These are phyloP conservation scores for Venturia nashicola DNA, from an alignment of 2,329 filamentous ascomycete genomes.

Conservation along the genomic window DNA sequence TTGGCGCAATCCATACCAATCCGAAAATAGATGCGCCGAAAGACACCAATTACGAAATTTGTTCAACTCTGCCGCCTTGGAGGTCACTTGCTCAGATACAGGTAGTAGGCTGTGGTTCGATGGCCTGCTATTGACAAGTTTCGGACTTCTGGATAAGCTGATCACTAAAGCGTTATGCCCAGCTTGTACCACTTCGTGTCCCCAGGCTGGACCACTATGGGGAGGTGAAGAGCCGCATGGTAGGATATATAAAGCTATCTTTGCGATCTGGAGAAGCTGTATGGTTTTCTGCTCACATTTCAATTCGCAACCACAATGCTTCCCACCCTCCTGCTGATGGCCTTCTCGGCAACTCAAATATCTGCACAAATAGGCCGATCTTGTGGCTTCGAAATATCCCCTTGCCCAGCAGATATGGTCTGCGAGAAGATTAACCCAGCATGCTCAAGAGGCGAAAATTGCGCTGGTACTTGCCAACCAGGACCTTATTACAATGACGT, in stretches of 20 bases:
- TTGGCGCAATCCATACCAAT: background rate
- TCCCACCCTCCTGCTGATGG: background rate
- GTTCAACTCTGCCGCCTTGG: background rate
- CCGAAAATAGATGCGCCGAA: background rate
- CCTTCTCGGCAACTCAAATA: background rate
- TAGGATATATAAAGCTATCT: no score
- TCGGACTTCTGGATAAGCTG: no score
- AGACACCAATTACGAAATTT: background rate
- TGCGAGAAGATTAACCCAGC: background rate
- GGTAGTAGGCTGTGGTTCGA: no score
- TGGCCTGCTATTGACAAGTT: no score
- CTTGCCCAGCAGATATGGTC: background rate
- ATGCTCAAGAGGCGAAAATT: slow-evolving; percentile 2
- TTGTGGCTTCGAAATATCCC: slow-evolving; percentile 2
- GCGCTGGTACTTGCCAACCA: background rate
- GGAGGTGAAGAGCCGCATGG: no score
- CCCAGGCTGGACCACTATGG: no score
- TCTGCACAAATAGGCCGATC: background rate
- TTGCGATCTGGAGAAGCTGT: no score
- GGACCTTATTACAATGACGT: background rate
- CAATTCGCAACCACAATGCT: background rate
- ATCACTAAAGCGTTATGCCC: no score
- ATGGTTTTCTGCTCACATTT: background rate
- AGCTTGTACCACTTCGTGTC: no score
- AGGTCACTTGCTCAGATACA: no score